These are phyloP conservation scores for Zygoascus tannicola DNA, from an alignment of 805 yeast genomes.

Conservation along the genomic window DNA sequence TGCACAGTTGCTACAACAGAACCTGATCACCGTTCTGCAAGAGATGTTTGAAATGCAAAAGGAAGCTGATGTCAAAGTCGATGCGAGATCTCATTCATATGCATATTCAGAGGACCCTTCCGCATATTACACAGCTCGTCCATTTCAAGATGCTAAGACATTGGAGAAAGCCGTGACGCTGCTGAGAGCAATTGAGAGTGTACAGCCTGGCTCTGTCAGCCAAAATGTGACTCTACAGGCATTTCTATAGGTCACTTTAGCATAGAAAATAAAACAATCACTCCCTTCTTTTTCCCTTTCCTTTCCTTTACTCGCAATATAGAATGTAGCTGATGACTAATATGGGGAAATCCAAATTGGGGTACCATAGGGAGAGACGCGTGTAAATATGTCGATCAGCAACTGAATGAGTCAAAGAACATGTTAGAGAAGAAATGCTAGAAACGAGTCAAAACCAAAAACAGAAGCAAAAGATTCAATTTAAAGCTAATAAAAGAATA, in stretches of 20 bases:
- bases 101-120: not conserved
- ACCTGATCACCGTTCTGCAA: slow-evolving; percentile 50
- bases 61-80: slow-evolving; percentile 40
- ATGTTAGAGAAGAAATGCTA: too few species aligned
- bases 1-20: slow-evolving; percentile 19
- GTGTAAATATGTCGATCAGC: too few species aligned
- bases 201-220: slow-evolving; percentile 40
- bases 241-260: not conserved
- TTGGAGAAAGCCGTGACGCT: slow-evolving; percentile 57
- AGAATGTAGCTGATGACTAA: too few species aligned
- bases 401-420: too few species aligned
- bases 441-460: too few species aligned
- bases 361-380: too few species aligned
- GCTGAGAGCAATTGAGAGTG: slow-evolving; percentile 60
- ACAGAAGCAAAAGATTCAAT: too few species aligned
- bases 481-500: too few species aligned
- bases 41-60: slow-evolving; percentile 65
- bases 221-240: not conserved
- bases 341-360: too few species aligned
- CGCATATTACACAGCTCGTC: slow-evolving; percentile 35
- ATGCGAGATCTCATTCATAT: not conserved
- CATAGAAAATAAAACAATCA: too few species aligned
- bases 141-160: slow-evolving; percentile 63
- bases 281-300: too few species aligned
- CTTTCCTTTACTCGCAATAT: too few species aligned